Percentiles rank a stretch among this genome's conserved stretches.
These are phyloP conservation scores for Leucocoprinus sp. DNA, from an alignment of 768 basidiomycete genomes.

Conservation along the genomic window DNA sequence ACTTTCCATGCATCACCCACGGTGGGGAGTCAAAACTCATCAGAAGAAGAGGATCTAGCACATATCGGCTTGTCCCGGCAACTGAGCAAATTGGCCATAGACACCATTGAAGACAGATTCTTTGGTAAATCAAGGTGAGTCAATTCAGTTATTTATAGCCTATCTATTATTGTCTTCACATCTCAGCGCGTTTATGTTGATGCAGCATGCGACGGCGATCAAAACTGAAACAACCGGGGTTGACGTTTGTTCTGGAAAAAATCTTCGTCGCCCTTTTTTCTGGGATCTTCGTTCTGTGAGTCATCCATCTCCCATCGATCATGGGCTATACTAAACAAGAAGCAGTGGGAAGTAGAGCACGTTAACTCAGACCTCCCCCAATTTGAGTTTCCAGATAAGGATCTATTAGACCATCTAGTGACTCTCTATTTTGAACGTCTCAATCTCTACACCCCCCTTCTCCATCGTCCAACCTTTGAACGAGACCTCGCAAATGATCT, in stretches of 20 bases:
- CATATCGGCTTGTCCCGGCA: slow-evolving; percentile 27
- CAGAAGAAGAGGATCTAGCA: slow-evolving; percentile 24
- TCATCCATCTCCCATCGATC: neutral
- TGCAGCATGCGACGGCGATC: slow-evolving; percentile 32
- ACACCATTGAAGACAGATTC: slow-evolving; percentile 26
- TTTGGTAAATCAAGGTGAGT: slow-evolving; percentile 32
- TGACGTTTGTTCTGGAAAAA: slow-evolving; percentile 9
- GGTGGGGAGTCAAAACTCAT: slow-evolving; percentile 12
- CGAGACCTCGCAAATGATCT: slow-evolving; percentile 34
- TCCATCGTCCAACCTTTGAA: slow-evolving; percentile 64
- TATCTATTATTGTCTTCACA: neutral
- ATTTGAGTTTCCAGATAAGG: slow-evolving; percentile 38
- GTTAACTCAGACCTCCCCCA: slow-evolving; percentile 17
- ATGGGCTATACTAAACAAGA: slow-evolving; percentile 2
- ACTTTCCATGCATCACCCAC: slow-evolving; percentile 10
- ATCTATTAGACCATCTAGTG: slow-evolving; percentile 43
- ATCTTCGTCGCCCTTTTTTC: slow-evolving; percentile 19
- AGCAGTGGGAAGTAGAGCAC: slow-evolving; percentile 30
- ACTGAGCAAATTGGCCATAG: slow-evolving; percentile 22
- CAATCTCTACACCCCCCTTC: slow-evolving; percentile 47
- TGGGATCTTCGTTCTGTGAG: slow-evolving; percentile 25
- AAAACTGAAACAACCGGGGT: slow-evolving; percentile 31
- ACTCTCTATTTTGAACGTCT: slow-evolving; percentile 48
- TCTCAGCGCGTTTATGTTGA: slow-evolving; percentile 32
- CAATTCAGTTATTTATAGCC: neutral